Percentiles rank a stretch among this genome's conserved stretches.
Evolutionary conservation across 1,139 yeast genomes (phyloP).

Genomic region (Spencermartinsiella ligniputridi): DNA sequence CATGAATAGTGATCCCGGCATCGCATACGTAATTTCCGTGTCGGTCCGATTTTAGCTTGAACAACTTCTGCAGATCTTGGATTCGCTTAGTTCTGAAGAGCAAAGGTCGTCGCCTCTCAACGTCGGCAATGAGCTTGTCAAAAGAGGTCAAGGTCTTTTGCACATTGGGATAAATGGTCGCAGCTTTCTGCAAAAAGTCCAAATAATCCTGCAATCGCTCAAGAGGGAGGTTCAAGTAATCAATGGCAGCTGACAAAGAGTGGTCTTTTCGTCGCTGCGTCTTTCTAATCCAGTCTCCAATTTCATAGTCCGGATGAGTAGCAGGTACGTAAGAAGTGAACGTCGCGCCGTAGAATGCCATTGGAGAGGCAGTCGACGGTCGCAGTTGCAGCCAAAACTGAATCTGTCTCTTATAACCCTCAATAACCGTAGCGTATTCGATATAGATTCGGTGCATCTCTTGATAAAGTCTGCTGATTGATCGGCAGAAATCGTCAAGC

Average conservation of each 20-base stretch:
- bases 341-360: conserved; percentile 13
- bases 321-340: conserved; percentile 16
- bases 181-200: conserved; percentile 15
- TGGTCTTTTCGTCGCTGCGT: conserved; percentile 18
- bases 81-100: conserved; percentile 17
- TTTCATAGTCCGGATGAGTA: conserved; percentile 24
- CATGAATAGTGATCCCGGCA: conserved; percentile 17
- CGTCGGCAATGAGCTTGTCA: conserved; percentile 16
- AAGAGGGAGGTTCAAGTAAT: conserved; percentile 25
- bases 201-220: conserved; percentile 17
- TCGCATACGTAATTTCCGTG: conserved; percentile 23
- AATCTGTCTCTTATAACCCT: conserved; percentile 4
- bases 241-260: conserved; percentile 16
- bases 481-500: conserved; percentile 9
- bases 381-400: conserved; percentile 12
- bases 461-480: conserved; percentile 6
- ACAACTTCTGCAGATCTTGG: conserved; percentile 17
- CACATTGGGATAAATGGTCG: conserved; percentile 14
- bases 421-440: conserved; percentile 11
- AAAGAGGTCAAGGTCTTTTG: conserved; percentile 15
- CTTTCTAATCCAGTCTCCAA: conserved; percentile 26
- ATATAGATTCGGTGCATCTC: conserved; percentile 11
- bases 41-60: conserved; percentile 16
- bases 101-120: conserved; percentile 20
- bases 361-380: conserved; percentile 7